Percentiles rank a stretch among this genome's conserved stretches.
phyloP scores from a whole-genome alignment of 495 filamentous ascomycete genomes.

The Hypoxylon subgilvum region DNA sequence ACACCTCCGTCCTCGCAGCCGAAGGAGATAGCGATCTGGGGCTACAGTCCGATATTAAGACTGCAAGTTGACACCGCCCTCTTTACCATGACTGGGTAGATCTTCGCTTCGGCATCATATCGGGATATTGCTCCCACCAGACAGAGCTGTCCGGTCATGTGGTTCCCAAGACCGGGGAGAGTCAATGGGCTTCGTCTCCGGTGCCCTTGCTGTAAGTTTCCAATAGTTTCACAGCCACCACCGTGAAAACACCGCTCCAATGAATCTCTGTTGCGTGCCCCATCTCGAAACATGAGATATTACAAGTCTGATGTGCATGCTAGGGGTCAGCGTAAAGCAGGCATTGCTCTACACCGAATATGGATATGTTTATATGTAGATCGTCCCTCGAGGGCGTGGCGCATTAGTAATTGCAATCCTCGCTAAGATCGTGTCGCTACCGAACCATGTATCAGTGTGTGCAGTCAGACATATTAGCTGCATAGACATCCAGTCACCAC shows the following conservation, averaged over 20 bases:
- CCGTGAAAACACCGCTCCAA: conserved; percentile 12
- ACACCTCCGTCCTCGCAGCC: conserved; percentile 21
- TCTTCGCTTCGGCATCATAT: conserved; percentile 27
- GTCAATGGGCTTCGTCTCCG: conserved; percentile 13
- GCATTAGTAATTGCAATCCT: conserved; percentile 9
- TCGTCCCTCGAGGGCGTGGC: conserved; percentile 15
- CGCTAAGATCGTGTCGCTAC: conserved; percentile 17
- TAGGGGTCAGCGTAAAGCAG: not conserved
- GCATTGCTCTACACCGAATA: not conserved
- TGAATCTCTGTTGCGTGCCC: conserved; percentile 2
- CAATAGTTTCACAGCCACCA: conserved; percentile 5
- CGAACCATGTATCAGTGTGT: conserved; percentile 14
- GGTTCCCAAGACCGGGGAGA: conserved; percentile 32
- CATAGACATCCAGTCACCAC: not conserved
- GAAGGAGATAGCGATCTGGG: conserved; percentile 1
- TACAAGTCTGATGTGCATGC: conserved; percentile 7
- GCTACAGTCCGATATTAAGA: not conserved
- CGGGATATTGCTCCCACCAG: conserved; percentile 21
- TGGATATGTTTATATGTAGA: not conserved
- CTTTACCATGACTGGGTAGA: conserved; percentile 2
- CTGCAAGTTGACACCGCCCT: conserved; percentile 4
- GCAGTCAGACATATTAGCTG: conserved; percentile 9
- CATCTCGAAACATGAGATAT: conserved; percentile 3
- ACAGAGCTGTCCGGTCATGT: conserved; percentile 31
- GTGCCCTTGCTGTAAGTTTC: conserved; percentile 11